Evolutionary conservation across 257 asterid genomes (phyloP).

Genomic region (Verbascum thapsus): DNA sequence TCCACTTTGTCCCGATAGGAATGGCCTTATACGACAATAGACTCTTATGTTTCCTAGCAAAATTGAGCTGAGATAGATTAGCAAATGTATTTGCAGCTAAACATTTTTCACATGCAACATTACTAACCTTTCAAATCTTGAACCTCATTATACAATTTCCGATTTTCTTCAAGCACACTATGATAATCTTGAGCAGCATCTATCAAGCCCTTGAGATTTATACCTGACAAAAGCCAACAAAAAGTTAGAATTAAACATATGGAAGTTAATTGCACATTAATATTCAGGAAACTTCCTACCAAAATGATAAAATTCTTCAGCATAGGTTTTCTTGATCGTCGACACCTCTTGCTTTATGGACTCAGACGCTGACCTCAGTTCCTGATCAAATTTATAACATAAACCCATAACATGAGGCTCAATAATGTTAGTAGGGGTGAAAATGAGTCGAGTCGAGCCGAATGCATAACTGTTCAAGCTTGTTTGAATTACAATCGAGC

Average conservation of each 20-base stretch:
- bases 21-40: conserved; percentile 90
- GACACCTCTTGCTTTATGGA: conserved; percentile 75
- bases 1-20: conserved; percentile 70
- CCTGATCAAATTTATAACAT: conserved; percentile 48
- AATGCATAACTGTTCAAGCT: too few relatives aligned
- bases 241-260: conserved; percentile 10
- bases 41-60: conserved; percentile 86
- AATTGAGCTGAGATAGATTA: conserved; percentile 22
- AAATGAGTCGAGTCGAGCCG: too few relatives aligned
- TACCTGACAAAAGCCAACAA: conserved; percentile 44
- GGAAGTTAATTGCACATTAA: conserved; percentile 19
- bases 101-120: conserved; percentile 16
- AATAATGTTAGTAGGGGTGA: too few relatives aligned
- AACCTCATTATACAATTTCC: conserved; percentile 89
- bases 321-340: conserved; percentile 55
- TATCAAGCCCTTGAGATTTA: conserved; percentile 66
- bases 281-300: conserved; percentile 52
- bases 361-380: conserved; percentile 64
- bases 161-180: conserved; percentile 78
- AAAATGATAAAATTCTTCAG: conserved; percentile 64
- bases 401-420: conserved; percentile 11
- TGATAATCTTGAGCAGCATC: conserved; percentile 93
- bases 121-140: conserved; percentile 94
- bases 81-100: conserved; percentile 29
- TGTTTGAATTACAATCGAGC: too few relatives aligned